These are phyloP conservation scores for Exsudoporus frostii DNA, from an alignment of 768 basidiomycete genomes.

Conservation along the genomic window DNA sequence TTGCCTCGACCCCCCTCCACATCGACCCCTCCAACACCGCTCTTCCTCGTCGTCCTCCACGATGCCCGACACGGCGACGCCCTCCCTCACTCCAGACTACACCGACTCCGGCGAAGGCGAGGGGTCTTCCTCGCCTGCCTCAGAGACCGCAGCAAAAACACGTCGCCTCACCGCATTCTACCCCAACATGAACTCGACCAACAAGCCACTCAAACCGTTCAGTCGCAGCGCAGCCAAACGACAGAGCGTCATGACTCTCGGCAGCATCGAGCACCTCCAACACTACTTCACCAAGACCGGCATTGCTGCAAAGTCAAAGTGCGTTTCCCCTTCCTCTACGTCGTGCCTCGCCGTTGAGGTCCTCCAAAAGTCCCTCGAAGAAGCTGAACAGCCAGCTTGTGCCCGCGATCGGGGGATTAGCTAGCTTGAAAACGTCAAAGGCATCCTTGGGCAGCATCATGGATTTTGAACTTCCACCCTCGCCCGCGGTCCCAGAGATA, in stretches of 20 bases:
- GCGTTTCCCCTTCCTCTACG: slow-evolving; percentile 29
- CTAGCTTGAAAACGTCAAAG: slow-evolving; percentile 39
- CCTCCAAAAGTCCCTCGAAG: slow-evolving; percentile 36
- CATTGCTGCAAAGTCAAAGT: slow-evolving; percentile 69
- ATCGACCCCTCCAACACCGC: slow-evolving; percentile 3
- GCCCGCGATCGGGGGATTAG: slow-evolving; percentile 68
- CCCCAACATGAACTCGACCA: slow-evolving; percentile 64
- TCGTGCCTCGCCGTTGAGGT: slow-evolving; percentile 4
- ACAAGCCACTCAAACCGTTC: slow-evolving; percentile 81
- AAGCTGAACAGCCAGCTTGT: slow-evolving; percentile 63
- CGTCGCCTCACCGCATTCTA: slow-evolving; percentile 77
- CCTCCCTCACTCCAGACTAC: slow-evolving; percentile 59
- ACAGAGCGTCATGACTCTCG: slow-evolving; percentile 89
- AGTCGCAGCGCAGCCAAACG: slow-evolving; percentile 89
- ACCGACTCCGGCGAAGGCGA: slow-evolving; percentile 51
- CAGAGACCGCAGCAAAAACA: slow-evolving; percentile 41
- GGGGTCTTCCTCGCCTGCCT: slow-evolving; percentile 25
- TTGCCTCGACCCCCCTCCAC: slow-evolving; percentile 5
- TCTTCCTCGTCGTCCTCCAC: slow-evolving; percentile 17
- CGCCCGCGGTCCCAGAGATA: slow-evolving; percentile 53
- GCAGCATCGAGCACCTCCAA: slow-evolving; percentile 95
- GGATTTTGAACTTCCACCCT: slow-evolving; percentile 67
- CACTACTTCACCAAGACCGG: slow-evolving; percentile 93
- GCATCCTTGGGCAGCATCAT: slow-evolving; percentile 40
- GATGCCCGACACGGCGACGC: slow-evolving; percentile 42